Evolutionary conservation across 1,139 yeast species (phyloP).

Genomic region (Lodderomyces parapsilosis): DNA sequence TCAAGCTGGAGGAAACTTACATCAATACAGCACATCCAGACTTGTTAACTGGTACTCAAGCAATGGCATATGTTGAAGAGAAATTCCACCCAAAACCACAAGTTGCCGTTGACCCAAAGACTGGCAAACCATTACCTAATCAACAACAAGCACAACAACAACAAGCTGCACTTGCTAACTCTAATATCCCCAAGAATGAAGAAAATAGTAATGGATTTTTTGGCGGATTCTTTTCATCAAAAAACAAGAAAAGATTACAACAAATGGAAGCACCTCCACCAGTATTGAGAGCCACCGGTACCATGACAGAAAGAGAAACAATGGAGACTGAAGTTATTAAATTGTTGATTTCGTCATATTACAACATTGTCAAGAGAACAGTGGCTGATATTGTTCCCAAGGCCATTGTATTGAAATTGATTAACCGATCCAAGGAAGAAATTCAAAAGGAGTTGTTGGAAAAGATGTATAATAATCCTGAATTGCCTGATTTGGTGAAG

Average conservation of each 20-base stretch:
- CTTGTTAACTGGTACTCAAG: slow-evolving; percentile 89
- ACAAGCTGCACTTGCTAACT: slow-evolving; percentile 17
- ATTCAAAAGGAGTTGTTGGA: slow-evolving; percentile 89
- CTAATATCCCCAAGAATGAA: slow-evolving; percentile 13
- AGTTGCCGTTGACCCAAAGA: slow-evolving; percentile 85
- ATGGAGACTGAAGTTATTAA: slow-evolving; percentile 97
- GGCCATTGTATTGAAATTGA: slow-evolving; percentile 90
- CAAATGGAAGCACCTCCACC: slow-evolving; percentile 98
- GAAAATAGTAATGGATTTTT: slow-evolving; percentile 73
- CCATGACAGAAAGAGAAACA: slow-evolving; percentile 91
- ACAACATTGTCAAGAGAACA: slow-evolving; percentile 88
- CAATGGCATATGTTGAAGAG: slow-evolving; percentile 92
- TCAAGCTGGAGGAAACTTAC: slow-evolving; percentile 84
- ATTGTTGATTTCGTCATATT: slow-evolving; percentile 84
- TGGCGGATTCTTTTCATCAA: slow-evolving; percentile 90
- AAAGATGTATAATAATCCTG: slow-evolving; percentile 77
- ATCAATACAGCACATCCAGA: slow-evolving; percentile 98
- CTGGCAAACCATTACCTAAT: slow-evolving; percentile 72
- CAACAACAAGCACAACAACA: slow-evolving; percentile 36
- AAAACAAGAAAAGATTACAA: slow-evolving; percentile 91
- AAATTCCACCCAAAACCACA: slow-evolving; percentile 82
- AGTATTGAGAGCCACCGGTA: slow-evolving; percentile 90
- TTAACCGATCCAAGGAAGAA: slow-evolving; percentile 77
- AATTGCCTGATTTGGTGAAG: slow-evolving; percentile 74
- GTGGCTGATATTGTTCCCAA: slow-evolving; percentile 93